These are phyloP conservation scores for Apiospora malaysiana DNA, from an alignment of 2,329 filamentous ascomycete species.

Conservation along the genomic window DNA sequence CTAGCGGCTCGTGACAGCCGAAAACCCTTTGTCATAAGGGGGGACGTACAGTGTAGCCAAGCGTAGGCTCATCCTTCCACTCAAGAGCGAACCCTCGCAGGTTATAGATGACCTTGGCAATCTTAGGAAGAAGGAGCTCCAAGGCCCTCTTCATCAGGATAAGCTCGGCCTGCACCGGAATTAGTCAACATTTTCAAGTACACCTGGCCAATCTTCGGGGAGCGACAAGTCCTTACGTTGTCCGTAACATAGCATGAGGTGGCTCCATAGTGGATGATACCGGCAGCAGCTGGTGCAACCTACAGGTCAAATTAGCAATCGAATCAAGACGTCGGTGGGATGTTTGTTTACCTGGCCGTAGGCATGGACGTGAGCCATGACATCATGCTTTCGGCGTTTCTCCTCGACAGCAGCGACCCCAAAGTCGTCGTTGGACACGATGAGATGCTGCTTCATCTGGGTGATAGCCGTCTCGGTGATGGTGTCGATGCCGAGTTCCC, in stretches of 20 bases:
- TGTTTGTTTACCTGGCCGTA: conserved; percentile 66
- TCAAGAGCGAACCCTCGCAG: conserved; percentile 74
- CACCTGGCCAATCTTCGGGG: not conserved
- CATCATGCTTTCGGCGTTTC: conserved; percentile 68
- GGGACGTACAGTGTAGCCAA: conserved; percentile 69
- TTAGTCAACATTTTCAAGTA: not conserved
- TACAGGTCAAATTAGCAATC: not conserved
- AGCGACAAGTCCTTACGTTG: conserved; percentile 51
- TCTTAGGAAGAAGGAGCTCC: conserved; percentile 76
- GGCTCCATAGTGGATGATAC: conserved; percentile 81
- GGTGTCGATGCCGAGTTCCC: conserved; percentile 72
- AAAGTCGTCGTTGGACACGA: conserved; percentile 81
- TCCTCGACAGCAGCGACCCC: conserved; percentile 77
- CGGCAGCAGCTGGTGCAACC: conserved; percentile 50
- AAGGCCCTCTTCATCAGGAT: conserved; percentile 79
- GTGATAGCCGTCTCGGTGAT: conserved; percentile 78
- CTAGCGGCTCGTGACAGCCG: not conserved
- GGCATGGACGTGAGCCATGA: conserved; percentile 74
- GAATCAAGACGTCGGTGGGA: conserved; percentile 26
- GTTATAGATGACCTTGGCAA: conserved; percentile 80
- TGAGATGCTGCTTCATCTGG: conserved; percentile 75
- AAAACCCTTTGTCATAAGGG: too few relatives aligned
- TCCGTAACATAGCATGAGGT: conserved; percentile 70
- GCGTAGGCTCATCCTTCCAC: conserved; percentile 73
- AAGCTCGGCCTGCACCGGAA: conserved; percentile 58